Evolutionary conservation across 2,329 filamentous ascomycete genomes (phyloP).

Genomic region (Pseudogymnoascus sp.): DNA sequence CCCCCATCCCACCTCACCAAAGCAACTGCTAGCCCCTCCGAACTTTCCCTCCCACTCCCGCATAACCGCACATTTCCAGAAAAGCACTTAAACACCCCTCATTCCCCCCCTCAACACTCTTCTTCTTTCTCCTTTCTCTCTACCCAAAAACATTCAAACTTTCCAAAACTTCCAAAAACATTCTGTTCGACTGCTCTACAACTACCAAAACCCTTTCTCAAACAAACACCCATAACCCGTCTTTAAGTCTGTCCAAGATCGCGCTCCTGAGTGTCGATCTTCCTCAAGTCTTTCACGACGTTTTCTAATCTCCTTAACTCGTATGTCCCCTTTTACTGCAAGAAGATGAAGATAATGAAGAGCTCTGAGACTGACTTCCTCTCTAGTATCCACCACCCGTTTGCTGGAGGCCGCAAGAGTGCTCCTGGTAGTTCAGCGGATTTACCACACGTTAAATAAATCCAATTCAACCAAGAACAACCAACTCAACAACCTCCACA

Average conservation of each 20-base stretch:
- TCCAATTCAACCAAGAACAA: slow-evolving; percentile 24
- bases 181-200: neutral
- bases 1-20: neutral
- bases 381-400: slow-evolving; percentile 81
- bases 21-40: neutral
- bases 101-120: neutral
- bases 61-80: neutral
- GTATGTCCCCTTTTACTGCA: slow-evolving; percentile 46
- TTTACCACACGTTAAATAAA: slow-evolving; percentile 53
- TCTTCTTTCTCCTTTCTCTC: slow-evolving; percentile 7
- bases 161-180: slow-evolving; percentile 1
- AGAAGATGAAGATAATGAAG: slow-evolving; percentile 13
- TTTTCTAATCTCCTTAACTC: slow-evolving; percentile 98
- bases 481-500: slow-evolving; percentile 20
- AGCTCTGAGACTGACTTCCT: slow-evolving; percentile 18
- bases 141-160: neutral
- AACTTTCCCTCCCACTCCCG: neutral
- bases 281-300: slow-evolving; percentile 68
- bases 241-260: slow-evolving; percentile 18
- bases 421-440: slow-evolving; percentile 75
- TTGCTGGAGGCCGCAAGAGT: slow-evolving; percentile 91
- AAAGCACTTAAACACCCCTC: neutral
- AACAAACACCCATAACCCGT: slow-evolving; percentile 3
- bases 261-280: slow-evolving; percentile 28
- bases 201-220: slow-evolving; percentile 8